These are phyloP conservation scores for Boletus sp. DNA, from an alignment of 768 basidiomycete genomes.

Conservation along the genomic window DNA sequence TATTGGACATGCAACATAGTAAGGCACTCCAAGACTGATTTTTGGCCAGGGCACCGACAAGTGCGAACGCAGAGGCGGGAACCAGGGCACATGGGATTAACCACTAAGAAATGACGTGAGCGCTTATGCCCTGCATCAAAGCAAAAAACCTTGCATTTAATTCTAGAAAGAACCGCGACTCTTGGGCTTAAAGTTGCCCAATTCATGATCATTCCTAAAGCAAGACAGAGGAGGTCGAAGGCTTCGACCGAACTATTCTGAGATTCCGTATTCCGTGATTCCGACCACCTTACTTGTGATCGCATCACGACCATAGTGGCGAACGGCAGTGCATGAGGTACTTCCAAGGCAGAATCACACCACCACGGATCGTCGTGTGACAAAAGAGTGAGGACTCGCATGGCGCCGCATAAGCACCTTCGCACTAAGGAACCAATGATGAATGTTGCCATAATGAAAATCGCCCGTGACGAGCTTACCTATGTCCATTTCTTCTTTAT, in stretches of 20 bases:
- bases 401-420: constrained; percentile 51
- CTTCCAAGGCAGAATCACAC: constrained; percentile 48
- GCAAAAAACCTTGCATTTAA: constrained; percentile 42
- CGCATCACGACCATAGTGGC: constrained; percentile 46
- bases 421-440: constrained; percentile 27
- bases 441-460: neutral
- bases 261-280: constrained; percentile 2
- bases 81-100: constrained; percentile 51
- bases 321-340: constrained; percentile 45
- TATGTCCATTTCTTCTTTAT: constrained; percentile 7
- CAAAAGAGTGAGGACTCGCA: constrained; percentile 69
- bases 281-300: constrained; percentile 32
- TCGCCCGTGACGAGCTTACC: constrained; percentile 12
- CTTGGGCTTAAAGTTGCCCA: constrained; percentile 57
- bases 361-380: constrained; percentile 61
- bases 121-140: neutral
- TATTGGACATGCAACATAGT: constrained; percentile 46
- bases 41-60: constrained; percentile 51
- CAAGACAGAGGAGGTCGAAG: constrained; percentile 72
- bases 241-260: constrained; percentile 33
- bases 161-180: constrained; percentile 45
- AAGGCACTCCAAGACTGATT: constrained; percentile 50
- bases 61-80: constrained; percentile 44
- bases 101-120: constrained; percentile 34
- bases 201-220: constrained; percentile 73